Percentiles rank a stretch among this genome's conserved stretches.
phyloP scores from a whole-genome alignment of 306 rosid genomes.

The Amphicarpaea edgeworthii region DNA sequence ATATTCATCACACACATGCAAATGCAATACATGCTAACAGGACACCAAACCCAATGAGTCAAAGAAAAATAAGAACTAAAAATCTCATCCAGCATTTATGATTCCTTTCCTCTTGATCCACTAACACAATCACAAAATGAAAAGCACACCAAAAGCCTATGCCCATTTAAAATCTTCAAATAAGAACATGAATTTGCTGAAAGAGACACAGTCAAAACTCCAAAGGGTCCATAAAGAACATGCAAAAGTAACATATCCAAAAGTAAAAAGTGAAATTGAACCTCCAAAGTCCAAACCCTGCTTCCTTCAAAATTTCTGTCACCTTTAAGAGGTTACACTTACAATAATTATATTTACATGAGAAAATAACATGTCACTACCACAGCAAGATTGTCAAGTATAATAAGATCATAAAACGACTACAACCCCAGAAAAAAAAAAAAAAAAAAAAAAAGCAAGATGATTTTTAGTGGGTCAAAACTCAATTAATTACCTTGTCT shows the following conservation, averaged over 20 bases:
- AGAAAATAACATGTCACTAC: conserved; percentile 1
- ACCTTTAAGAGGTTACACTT: not conserved
- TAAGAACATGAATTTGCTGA: not conserved
- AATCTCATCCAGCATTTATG: not conserved
- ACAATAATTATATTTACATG: not conserved
- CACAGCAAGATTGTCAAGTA: not conserved
- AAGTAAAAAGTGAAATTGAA: conserved; percentile 12
- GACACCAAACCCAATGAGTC: not conserved
- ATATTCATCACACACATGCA: conserved; percentile 33
- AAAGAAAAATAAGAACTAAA: not conserved
- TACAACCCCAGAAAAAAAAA: no score
- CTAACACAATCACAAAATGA: conserved; percentile 1
- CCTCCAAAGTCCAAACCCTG: conserved; percentile 13
- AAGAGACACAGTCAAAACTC: conserved; percentile 17
- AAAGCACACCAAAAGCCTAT: conserved; percentile 6
- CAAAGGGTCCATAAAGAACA: conserved; percentile 40
- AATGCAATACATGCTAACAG: conserved; percentile 30
- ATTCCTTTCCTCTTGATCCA: conserved; percentile 18
- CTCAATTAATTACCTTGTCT: conserved; percentile 72
- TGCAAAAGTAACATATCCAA: conserved; percentile 36
- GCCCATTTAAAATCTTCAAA: conserved; percentile 15
- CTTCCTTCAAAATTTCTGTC: not conserved
- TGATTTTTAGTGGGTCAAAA: not conserved
- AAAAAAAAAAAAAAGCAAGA: not conserved
- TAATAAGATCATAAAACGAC: conserved; percentile 8